Conservation (phyloP, 2,329 filamentous ascomycete genomes). For the Aspergillus versicolor region DNA sequence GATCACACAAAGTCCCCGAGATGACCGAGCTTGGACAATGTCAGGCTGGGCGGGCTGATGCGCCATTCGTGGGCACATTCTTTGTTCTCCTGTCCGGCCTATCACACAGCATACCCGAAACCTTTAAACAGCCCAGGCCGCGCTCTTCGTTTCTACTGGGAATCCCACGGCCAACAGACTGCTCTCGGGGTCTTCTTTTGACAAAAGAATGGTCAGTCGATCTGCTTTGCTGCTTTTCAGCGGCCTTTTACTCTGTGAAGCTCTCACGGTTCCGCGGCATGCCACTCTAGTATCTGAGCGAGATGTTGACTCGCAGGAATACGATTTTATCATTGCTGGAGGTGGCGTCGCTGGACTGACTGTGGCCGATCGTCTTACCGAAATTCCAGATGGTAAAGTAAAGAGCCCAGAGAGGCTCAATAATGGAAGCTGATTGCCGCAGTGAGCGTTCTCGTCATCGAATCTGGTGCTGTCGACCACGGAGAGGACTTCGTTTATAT, state of each 20-base stretch:
- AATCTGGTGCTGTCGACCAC: not conserved
- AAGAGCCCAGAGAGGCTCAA: not conserved
- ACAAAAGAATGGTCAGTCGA: not conserved
- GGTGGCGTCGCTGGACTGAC: not conserved
- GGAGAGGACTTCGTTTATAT: not conserved
- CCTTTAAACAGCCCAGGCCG: not conserved
- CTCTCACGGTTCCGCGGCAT: not conserved
- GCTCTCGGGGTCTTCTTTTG: not conserved
- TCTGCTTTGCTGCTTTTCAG: not conserved
- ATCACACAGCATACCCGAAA: not conserved
- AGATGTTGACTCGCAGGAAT: not conserved
- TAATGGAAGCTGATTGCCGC: not conserved
- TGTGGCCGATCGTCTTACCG: not conserved
- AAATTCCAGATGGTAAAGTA: not conserved
- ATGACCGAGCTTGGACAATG: not conserved
- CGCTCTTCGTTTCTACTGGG: not conserved
- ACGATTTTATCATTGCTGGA: slow-evolving; percentile 1
- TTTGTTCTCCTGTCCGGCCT: not conserved
- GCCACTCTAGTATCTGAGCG: not conserved
- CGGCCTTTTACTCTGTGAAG: not conserved
- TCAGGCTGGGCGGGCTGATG: not conserved
- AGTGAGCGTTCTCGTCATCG: not conserved
- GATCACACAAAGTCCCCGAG: not conserved
- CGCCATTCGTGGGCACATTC: not conserved
- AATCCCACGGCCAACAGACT: not conserved